A percentile compares a stretch with the other conserved stretches of the same genome.
Conservation (phyloP, 2,329 filamentous ascomycete genomes). For the Penicillium sp. region DNA sequence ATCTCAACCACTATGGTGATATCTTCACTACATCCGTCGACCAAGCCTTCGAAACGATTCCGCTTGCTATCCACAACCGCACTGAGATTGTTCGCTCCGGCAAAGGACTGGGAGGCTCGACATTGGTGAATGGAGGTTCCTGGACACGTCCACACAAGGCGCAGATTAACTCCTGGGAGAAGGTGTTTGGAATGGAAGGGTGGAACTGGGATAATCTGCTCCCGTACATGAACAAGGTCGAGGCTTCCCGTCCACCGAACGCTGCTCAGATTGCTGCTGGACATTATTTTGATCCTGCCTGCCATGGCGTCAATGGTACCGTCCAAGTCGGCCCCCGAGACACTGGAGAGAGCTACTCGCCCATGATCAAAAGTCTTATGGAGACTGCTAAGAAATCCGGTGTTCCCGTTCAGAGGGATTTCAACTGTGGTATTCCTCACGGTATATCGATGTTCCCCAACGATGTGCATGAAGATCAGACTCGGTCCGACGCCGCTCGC, state of each 20-base stretch:
- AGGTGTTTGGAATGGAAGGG: constrained; percentile 44
- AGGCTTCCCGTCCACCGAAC: constrained; percentile 20
- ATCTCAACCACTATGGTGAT: constrained; percentile 27
- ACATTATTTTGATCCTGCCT: constrained; percentile 21
- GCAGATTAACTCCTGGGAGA: constrained; percentile 28
- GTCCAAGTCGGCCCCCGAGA: constrained; percentile 25
- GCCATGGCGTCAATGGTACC: constrained; percentile 25
- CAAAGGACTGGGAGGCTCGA: constrained; percentile 31
- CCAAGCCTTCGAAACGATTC: constrained; percentile 18
- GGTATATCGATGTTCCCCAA: constrained; percentile 34
- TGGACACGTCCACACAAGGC: constrained; percentile 31
- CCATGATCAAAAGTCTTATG: constrained; percentile 26
- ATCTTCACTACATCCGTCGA: constrained; percentile 28
- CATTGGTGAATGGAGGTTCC: constrained; percentile 29
- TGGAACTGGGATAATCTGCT: constrained; percentile 48
- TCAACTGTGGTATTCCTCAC: constrained; percentile 27
- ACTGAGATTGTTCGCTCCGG: constrained; percentile 22
- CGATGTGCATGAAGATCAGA: constrained; percentile 23
- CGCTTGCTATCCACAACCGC: constrained; percentile 21
- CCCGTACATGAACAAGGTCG: constrained; percentile 49
- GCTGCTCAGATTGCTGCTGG: constrained; percentile 20
- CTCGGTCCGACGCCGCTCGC: constrained; percentile 29
- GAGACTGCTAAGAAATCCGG: constrained; percentile 12
- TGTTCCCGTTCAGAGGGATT: constrained; percentile 20
- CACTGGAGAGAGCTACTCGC: constrained; percentile 20